Evolutionary conservation across 371 early-diverging fungal species (phyloP), one percentile per base, ranked within the genome.

Genomic region (Mucor lusitanicus): DNA sequence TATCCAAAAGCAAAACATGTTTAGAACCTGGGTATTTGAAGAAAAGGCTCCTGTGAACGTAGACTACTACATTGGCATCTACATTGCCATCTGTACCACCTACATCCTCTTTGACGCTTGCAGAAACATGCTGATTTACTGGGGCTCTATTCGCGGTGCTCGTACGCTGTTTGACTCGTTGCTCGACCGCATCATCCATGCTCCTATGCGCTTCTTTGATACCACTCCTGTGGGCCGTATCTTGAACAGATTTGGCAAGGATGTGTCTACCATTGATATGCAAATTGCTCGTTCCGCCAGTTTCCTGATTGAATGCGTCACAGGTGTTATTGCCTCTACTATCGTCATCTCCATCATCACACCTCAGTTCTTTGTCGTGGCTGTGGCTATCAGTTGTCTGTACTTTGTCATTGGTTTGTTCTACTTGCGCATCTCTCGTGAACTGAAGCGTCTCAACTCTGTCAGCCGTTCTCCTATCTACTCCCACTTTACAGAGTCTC

Each of bases 191-290:
- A 82, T 93, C 17, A 75, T 89, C 7, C 86, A 83, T 57, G 92
- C 93, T 1, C 88, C 87, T 21, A 80, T 95, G 65, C 83, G 91
- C 8, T 96, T 96, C 83, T 95, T 95, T 72, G 97, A 97, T 59
- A 89, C 85, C 19, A 97, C 95, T n/a, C 97, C 97, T 5, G 76
- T 95, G 9, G 98, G 98, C 17, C 88, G 95, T 48, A 90, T 97
- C 57, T 78, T 98, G 75, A 95, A 94, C 75, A 81, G 98, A 35
- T 97, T 97, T 70, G 88, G 90, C 30, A 89, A 91, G 23, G 82
- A 82, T 50, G 59, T 82, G 23, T 57, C 72, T 12, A 71, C 72
- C 0, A 70, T 82, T 55, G 82, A 82, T 71, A 67, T 67, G 56
- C 71, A 74, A 32, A 59, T 81, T 67, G 77, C 81, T 32, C 66